These are phyloP conservation scores for Sclerotinia borealis DNA, from an alignment of 2,329 filamentous ascomycete species.

Conservation along the genomic window DNA sequence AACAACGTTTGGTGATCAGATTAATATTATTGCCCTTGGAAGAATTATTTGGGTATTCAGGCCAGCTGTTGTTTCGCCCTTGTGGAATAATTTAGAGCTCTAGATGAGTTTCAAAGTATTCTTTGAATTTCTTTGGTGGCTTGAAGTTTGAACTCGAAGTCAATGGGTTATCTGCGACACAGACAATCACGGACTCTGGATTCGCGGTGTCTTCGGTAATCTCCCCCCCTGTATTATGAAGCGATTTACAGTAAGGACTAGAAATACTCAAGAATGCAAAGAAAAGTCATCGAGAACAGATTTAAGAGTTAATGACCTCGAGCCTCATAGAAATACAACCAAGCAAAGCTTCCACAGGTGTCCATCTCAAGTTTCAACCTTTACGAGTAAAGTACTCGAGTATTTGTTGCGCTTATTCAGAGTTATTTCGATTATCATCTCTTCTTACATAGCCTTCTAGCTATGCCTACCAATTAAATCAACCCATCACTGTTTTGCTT, in stretches of 20 bases:
- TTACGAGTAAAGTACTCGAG: too few relatives aligned
- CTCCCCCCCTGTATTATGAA: background rate
- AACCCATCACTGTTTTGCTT: slow-evolving; percentile 10
- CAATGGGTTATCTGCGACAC: slow-evolving; percentile 14
- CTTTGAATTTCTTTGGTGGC: slow-evolving; percentile 18
- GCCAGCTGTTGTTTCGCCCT: slow-evolving; percentile 25
- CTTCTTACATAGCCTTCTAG: slow-evolving; percentile 6
- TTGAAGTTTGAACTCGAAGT: slow-evolving; percentile 9
- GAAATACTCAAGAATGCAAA: background rate
- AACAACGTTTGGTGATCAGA: background rate
- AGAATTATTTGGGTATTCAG: slow-evolving; percentile 18
- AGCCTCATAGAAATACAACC: background rate
- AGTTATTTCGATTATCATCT: background rate
- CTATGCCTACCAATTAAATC: slow-evolving; percentile 9
- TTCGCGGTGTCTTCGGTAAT: slow-evolving; percentile 13
- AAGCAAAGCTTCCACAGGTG: background rate
- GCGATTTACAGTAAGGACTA: background rate
- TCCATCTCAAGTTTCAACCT: background rate
- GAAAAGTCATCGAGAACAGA: background rate
- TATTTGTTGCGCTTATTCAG: background rate
- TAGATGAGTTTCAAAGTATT: slow-evolving; percentile 8
- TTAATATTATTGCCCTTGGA: background rate
- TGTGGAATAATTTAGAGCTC: slow-evolving; percentile 15
- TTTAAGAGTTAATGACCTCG: background rate
- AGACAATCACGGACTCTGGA: slow-evolving; percentile 9